These are phyloP conservation scores for Ustulina deusta DNA, from an alignment of 2,329 filamentous ascomycete genomes.

Conservation along the genomic window DNA sequence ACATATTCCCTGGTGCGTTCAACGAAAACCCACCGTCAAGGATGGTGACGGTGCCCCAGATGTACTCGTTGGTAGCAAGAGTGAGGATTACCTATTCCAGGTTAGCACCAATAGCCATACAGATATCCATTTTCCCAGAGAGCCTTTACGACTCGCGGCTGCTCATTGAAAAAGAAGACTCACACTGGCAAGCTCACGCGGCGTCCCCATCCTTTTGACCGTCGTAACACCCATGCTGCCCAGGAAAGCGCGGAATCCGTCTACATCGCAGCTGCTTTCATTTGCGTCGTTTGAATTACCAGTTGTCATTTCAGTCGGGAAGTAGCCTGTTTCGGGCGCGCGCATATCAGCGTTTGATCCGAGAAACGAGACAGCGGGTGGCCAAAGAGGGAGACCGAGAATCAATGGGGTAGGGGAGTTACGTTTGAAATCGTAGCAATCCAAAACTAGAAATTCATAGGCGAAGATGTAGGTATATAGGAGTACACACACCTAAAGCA, in stretches of 20 bases:
- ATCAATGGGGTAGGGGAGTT: neutral
- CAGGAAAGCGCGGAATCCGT: constrained; percentile 39
- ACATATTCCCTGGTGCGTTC: constrained; percentile 42
- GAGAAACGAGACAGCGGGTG: neutral
- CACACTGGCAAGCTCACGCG: constrained; percentile 47
- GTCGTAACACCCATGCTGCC: constrained; percentile 35
- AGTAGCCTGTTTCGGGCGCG: constrained; percentile 42
- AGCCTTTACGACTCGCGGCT: neutral
- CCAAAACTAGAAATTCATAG: neutral
- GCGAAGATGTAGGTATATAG: too few relatives aligned
- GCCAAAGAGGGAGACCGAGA: neutral
- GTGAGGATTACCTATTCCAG: constrained; percentile 42
- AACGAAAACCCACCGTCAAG: constrained; percentile 46
- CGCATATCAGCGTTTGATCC: neutral
- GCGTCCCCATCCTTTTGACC: constrained; percentile 46
- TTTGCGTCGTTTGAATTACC: constrained; percentile 42
- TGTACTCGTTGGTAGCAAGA: constrained; percentile 47
- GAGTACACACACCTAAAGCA: constrained; percentile 41
- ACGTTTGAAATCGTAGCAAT: neutral
- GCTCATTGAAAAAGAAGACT: constrained; percentile 21
- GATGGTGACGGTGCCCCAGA: constrained; percentile 46
- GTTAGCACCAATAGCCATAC: constrained; percentile 1
- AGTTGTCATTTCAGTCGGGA: constrained; percentile 49
- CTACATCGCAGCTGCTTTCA: constrained; percentile 39
- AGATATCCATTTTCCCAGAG: neutral